These are phyloP conservation scores for Angomonas deanei DNA, from an alignment of 208 protist genomes.

Conservation along the genomic window DNA sequence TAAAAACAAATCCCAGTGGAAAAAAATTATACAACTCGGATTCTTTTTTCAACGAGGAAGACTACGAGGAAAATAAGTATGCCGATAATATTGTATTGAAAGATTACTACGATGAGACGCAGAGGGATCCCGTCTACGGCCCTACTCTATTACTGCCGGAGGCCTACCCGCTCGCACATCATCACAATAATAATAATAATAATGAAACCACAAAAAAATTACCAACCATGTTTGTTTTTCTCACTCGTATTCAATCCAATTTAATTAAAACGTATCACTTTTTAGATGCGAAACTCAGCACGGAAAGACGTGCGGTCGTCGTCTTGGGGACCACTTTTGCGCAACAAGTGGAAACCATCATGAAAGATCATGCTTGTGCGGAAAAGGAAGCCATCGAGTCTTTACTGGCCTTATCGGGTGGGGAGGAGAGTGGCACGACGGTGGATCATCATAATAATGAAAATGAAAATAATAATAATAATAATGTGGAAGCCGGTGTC, in stretches of 20 bases:
- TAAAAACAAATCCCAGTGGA: not conserved
- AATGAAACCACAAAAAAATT: no score
- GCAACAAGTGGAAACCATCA: not conserved
- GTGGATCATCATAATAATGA: not conserved
- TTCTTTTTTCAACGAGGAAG: no score
- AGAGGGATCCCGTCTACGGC: not conserved
- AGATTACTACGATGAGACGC: not conserved
- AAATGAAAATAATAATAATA: not conserved
- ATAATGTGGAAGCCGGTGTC: no score
- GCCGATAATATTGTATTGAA: not conserved
- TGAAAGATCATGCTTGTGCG: not conserved
- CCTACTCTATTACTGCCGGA: not conserved
- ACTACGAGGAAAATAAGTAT: not conserved
- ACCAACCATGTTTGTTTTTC: no score
- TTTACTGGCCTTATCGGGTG: no score
- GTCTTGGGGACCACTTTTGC: not conserved
- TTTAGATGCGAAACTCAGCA: not conserved
- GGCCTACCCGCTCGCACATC: not conserved
- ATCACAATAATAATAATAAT: not conserved
- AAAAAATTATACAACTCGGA: not conserved
- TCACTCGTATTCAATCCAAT: no score
- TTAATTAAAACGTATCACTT: not conserved
- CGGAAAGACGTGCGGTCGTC: not conserved
- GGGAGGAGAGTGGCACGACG: no score
- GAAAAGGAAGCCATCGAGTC: not conserved